Percentiles rank a stretch among this genome's conserved stretches.
phyloP scores from a whole-genome alignment of 1,284 basidiomycete genomes.

The Leccinum griseonigrum region DNA sequence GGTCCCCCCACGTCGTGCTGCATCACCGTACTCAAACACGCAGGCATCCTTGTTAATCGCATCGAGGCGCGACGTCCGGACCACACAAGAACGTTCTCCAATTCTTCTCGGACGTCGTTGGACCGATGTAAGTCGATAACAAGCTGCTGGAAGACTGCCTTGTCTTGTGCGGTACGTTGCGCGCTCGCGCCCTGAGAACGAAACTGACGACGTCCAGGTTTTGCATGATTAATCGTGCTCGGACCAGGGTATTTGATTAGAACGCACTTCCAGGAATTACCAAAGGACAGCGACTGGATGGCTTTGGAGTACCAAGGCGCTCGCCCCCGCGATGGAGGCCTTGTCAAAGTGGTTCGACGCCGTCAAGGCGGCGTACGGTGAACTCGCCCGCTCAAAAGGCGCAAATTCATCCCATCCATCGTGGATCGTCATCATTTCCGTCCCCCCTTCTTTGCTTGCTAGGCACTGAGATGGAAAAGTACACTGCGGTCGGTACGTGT shows the following conservation, averaged over 20 bases:
- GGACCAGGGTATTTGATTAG: conserved; percentile 28
- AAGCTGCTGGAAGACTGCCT: conserved; percentile 52
- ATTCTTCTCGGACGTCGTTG: conserved; percentile 49
- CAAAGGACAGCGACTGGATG: background rate
- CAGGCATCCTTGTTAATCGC: conserved; percentile 40
- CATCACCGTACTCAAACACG: conserved; percentile 44
- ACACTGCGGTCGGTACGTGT: conserved; percentile 36
- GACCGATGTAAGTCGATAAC: conserved; percentile 47
- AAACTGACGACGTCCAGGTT: background rate
- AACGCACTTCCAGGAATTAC: conserved; percentile 1
- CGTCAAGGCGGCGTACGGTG: conserved; percentile 22
- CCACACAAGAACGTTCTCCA: conserved; percentile 41
- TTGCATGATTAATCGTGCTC: conserved; percentile 23
- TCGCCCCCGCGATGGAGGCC: conserved; percentile 3
- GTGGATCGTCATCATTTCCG: background rate
- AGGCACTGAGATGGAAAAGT: conserved; percentile 28
- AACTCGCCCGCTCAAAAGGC: background rate
- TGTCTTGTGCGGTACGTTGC: conserved; percentile 41
- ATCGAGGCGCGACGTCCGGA: conserved; percentile 11
- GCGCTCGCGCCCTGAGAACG: background rate
- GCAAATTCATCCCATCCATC: background rate
- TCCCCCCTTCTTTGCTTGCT: background rate
- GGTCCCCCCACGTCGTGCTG: conserved; percentile 44
- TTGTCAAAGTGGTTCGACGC: conserved; percentile 24
- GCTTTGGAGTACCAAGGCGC: background rate